Evolutionary conservation across 2,329 filamentous ascomycete genomes (phyloP).

Genomic region (Cucurbitaria berberidis): DNA sequence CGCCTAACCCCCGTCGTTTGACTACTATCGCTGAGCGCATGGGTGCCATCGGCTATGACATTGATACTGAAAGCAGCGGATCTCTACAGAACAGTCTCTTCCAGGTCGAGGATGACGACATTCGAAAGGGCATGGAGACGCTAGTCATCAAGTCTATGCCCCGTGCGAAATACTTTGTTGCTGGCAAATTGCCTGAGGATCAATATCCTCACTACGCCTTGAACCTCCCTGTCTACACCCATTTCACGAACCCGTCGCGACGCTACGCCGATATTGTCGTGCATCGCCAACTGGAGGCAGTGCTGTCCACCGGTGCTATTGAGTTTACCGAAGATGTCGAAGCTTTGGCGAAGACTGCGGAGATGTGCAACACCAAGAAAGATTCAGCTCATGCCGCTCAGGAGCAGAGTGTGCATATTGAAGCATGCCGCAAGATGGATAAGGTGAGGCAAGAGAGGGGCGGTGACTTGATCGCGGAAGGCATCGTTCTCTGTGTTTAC

Average conservation of each 20-base stretch:
- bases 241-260: constrained; percentile 94
- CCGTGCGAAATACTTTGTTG: constrained; percentile 92
- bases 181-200: constrained; percentile 77
- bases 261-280: constrained; percentile 95
- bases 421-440: constrained; percentile 95
- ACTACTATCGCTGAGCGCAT: constrained; percentile 92
- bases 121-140: constrained; percentile 98
- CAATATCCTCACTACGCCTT: constrained; percentile 88
- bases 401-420: constrained; percentile 98
- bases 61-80: constrained; percentile 88
- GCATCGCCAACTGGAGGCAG: constrained; percentile 89
- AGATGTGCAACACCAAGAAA: constrained; percentile 98
- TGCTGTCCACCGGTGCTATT: constrained; percentile 78
- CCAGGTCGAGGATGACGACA: constrained; percentile 84
- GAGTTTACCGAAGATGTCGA: constrained; percentile 92
- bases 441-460: constrained; percentile 84
- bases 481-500: constrained; percentile 95
- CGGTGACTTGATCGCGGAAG: constrained; percentile 91
- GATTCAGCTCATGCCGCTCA: constrained; percentile 97
- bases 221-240: constrained; percentile 92
- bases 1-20: constrained; percentile 86
- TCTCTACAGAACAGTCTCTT: constrained; percentile 93
- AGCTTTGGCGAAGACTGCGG: constrained; percentile 85
- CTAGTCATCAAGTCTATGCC: constrained; percentile 94
- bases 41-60: constrained; percentile 86